These are phyloP conservation scores for Penicillium antarcticum DNA, from an alignment of 495 filamentous ascomycete genomes.

Conservation along the genomic window DNA sequence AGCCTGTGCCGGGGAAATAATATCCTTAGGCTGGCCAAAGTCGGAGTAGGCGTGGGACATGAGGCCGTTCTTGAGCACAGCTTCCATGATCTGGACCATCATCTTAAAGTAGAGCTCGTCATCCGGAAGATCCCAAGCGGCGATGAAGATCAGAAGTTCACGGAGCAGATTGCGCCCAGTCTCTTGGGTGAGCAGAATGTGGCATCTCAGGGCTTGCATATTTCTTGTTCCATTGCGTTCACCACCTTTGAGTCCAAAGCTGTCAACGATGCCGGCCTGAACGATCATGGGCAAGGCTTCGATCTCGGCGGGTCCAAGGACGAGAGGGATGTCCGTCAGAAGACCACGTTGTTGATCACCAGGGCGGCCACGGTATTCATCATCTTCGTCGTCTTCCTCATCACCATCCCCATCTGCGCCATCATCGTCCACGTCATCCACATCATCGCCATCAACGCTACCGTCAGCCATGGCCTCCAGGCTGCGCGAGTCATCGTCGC, in stretches of 20 bases:
- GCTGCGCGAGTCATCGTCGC: conserved; percentile 47
- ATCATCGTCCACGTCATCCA: conserved; percentile 61
- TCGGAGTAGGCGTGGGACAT: conserved; percentile 87
- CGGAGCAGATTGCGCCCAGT: conserved; percentile 83
- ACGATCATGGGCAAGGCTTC: conserved; percentile 93
- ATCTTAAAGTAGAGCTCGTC: conserved; percentile 91
- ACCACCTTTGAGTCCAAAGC: conserved; percentile 42
- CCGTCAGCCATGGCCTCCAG: conserved; percentile 47
- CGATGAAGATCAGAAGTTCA: conserved; percentile 91
- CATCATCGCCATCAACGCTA: conserved; percentile 55
- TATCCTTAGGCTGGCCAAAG: conserved; percentile 89
- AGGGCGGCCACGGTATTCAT: conserved; percentile 76
- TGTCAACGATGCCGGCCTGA: conserved; percentile 76
- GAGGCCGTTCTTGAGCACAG: conserved; percentile 79
- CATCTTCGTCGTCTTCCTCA: conserved; percentile 52
- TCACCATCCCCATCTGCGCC: conserved; percentile 21
- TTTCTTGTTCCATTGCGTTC: conserved; percentile 65
- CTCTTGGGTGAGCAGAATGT: conserved; percentile 81
- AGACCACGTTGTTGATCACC: conserved; percentile 84
- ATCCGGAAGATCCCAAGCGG: conserved; percentile 91
- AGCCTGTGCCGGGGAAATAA: conserved; percentile 90
- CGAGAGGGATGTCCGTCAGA: conserved; percentile 89
- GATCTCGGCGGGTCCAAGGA: conserved; percentile 88
- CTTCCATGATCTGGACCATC: conserved; percentile 92
- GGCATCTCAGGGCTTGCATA: conserved; percentile 80